phyloP scores from a whole-genome alignment of 345 rosid species.

The Hibiscus syriacus region DNA sequence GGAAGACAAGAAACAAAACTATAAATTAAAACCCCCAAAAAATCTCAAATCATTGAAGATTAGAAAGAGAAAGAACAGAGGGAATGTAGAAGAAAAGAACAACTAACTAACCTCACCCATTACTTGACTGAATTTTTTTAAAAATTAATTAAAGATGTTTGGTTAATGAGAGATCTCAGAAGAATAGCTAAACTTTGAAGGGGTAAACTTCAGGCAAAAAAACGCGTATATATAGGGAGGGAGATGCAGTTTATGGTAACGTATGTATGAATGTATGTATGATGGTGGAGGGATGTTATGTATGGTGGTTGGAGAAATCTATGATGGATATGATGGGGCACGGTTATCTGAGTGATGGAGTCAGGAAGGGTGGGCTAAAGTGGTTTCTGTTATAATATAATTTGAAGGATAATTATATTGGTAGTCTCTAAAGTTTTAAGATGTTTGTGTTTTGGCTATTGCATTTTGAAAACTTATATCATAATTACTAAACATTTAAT shows the following conservation, averaged over 20 bases:
- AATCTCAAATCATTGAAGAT: not conserved
- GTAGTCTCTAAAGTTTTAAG: too few species aligned
- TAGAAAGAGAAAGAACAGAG: too few species aligned
- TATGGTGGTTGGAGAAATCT: too few species aligned
- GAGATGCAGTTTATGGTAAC: not conserved
- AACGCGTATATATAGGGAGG: constrained; percentile 15
- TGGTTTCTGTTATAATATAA: not conserved
- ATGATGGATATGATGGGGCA: not conserved
- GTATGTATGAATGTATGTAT: constrained; percentile 17
- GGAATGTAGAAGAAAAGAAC: too few species aligned
- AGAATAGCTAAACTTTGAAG: constrained; percentile 22
- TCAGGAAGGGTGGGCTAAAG: constrained; percentile 17
- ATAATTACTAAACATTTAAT: too few species aligned
- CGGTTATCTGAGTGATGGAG: constrained; percentile 9
- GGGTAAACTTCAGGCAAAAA: constrained; percentile 5
- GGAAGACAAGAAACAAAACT: constrained; percentile 1
- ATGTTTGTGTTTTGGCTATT: too few species aligned
- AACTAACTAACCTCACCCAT: too few species aligned
- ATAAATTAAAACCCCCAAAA: not conserved
- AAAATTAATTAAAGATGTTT: too few species aligned
- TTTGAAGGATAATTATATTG: too few species aligned
- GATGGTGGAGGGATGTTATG: constrained; percentile 6
- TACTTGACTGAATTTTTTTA: too few species aligned
- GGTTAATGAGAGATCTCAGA: not conserved
- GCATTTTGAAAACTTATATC: too few species aligned